Evolutionary conservation across 768 basidiomycete genomes (phyloP).

Genomic region (Candolleomyces efflorescens): DNA sequence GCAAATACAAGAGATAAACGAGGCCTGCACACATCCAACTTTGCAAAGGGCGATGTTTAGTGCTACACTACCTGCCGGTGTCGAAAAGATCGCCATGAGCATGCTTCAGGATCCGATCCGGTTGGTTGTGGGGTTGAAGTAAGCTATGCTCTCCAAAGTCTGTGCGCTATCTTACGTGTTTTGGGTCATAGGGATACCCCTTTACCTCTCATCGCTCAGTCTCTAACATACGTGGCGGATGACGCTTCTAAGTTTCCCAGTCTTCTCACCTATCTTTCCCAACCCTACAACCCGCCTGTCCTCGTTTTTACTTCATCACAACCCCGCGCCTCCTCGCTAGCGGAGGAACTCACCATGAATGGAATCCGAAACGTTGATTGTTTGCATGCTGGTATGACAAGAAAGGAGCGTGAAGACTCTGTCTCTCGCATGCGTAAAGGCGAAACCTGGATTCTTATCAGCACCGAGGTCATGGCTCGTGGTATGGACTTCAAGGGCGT

Average conservation of each 20-base stretch:
- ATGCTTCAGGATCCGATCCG: conserved; percentile 86
- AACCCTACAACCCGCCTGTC: conserved; percentile 86
- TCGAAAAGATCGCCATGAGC: conserved; percentile 81
- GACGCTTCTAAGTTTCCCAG: conserved; percentile 94
- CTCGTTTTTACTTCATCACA: conserved; percentile 92
- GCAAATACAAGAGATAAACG: conserved; percentile 85
- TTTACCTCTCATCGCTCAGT: conserved; percentile 84
- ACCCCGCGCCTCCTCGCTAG: conserved; percentile 73
- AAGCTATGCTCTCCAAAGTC: conserved; percentile 23
- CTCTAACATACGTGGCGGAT: conserved; percentile 86
- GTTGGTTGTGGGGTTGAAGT: conserved; percentile 97
- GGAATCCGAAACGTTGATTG: conserved; percentile 81
- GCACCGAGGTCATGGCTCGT: conserved; percentile 96
- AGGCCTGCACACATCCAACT: conserved; percentile 61
- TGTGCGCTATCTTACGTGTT: conserved; percentile 1
- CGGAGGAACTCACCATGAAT: conserved; percentile 77
- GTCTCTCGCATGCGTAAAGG: conserved; percentile 83
- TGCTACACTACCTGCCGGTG: conserved; percentile 87
- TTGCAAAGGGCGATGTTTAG: conserved; percentile 91
- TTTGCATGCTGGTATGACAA: conserved; percentile 86
- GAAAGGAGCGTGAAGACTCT: conserved; percentile 83
- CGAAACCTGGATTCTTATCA: conserved; percentile 92
- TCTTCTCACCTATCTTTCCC: conserved; percentile 71
- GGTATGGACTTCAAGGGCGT: conserved; percentile 98
- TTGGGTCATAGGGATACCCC: conserved; percentile 75